These are phyloP conservation scores for Kwoniella sp. DNA, from an alignment of 768 basidiomycete genomes.

Conservation along the genomic window DNA sequence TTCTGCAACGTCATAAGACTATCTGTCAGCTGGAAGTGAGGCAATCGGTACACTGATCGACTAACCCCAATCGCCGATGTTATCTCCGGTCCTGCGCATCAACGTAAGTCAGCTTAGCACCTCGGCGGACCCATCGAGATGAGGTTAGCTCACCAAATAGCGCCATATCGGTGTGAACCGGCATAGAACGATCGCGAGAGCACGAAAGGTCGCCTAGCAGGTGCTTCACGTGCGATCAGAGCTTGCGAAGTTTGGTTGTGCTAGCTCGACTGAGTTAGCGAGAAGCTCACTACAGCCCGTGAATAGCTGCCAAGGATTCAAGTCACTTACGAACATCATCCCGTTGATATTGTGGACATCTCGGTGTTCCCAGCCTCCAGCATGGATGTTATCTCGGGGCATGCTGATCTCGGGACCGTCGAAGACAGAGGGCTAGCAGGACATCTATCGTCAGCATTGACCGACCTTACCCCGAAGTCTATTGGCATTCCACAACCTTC, in stretches of 20 bases:
- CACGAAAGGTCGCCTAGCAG: slow-evolving; percentile 86
- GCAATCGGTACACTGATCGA: background rate
- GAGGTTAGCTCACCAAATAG: slow-evolving; percentile 81
- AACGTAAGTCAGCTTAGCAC: background rate
- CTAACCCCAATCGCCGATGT: slow-evolving; percentile 81
- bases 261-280: slow-evolving; percentile 57
- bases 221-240: slow-evolving; percentile 70
- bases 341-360: slow-evolving; percentile 98
- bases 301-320: too few species aligned
- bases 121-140: too few species aligned
- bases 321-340: slow-evolving; percentile 67
- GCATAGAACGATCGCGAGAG: slow-evolving; percentile 93
- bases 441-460: background rate
- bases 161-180: slow-evolving; percentile 91
- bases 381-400: slow-evolving; percentile 74
- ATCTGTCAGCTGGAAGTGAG: slow-evolving; percentile 17
- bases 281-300: too few species aligned
- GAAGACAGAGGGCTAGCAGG: slow-evolving; percentile 86
- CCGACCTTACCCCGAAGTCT: background rate
- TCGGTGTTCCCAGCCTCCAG: slow-evolving; percentile 96
- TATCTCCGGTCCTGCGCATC: slow-evolving; percentile 75
- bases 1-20: slow-evolving; percentile 57
- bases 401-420: slow-evolving; percentile 95
- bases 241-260: slow-evolving; percentile 82
- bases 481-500: background rate